phyloP scores from a whole-genome alignment of 2,329 filamentous ascomycete genomes.

The Orbilia javanica region DNA sequence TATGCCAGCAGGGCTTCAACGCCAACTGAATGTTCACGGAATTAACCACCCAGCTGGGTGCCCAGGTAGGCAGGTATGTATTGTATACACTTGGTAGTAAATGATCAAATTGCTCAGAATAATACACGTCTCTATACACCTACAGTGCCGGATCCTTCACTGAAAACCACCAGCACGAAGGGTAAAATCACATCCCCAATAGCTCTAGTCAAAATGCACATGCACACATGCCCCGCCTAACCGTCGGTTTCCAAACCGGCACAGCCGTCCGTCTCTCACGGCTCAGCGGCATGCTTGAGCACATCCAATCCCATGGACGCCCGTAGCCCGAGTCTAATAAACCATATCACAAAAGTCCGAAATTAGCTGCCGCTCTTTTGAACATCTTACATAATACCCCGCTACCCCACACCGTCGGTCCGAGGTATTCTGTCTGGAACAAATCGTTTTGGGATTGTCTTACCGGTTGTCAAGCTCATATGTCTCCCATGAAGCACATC shows the following conservation, averaged over 20 bases:
- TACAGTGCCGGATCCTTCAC: background rate
- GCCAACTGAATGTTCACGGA: background rate
- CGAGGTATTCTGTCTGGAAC: background rate
- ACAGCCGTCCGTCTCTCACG: constrained; percentile 21
- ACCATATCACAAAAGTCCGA: constrained; percentile 11
- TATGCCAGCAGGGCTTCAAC: background rate
- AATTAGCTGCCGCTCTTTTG: constrained; percentile 3
- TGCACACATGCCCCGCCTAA: background rate
- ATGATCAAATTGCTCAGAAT: constrained; percentile 1
- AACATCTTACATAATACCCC: constrained; percentile 8
- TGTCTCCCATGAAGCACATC: constrained; percentile 76
- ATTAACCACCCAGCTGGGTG: background rate
- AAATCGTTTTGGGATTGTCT: background rate
- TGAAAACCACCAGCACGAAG: background rate
- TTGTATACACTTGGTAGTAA: background rate
- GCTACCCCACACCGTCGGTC: constrained; percentile 29
- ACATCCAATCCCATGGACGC: constrained; percentile 78
- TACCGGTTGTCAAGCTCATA: constrained; percentile 75
- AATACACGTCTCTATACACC: constrained; percentile 7
- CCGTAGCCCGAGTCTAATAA: constrained; percentile 76
- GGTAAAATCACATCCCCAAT: background rate
- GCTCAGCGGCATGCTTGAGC: constrained; percentile 65
- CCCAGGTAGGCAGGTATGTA: too few species aligned
- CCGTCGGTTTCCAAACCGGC: constrained; percentile 11
- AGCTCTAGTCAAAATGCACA: background rate